Conservation (phyloP, 371 early-diverging fungal species). For the Rhizopus stolonifer region DNA sequence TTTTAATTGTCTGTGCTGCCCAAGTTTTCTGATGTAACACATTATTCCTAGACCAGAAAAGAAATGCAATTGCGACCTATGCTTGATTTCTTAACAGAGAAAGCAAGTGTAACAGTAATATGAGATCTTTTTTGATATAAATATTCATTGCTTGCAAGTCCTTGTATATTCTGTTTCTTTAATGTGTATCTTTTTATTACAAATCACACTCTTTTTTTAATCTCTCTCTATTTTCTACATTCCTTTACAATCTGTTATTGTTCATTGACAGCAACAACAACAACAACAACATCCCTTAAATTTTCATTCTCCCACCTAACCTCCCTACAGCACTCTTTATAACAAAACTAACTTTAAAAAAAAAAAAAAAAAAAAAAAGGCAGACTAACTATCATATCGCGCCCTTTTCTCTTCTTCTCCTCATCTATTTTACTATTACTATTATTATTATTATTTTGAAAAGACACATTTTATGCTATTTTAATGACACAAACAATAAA, state of each 20-base stretch:
- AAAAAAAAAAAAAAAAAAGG: background rate
- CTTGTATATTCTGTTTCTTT: background rate
- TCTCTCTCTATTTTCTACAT: background rate
- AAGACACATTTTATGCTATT: background rate
- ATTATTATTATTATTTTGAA: too few relatives aligned
- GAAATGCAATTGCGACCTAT: too few relatives aligned
- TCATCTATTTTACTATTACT: background rate
- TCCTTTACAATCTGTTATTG: background rate
- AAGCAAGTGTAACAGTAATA: conserved; percentile 1
- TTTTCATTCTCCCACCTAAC: conserved; percentile 1
- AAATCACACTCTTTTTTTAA: background rate
- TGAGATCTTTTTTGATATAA: background rate
- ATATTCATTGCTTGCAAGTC: background rate
- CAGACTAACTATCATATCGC: background rate
- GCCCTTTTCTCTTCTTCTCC: background rate
- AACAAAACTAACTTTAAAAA: background rate
- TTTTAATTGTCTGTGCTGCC: conserved; percentile 1
- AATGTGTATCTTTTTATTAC: background rate
- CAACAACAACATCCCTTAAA: background rate
- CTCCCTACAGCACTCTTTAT: background rate
- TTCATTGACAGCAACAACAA: background rate
- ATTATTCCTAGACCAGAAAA: background rate
- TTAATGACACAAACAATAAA: conserved; percentile 1
- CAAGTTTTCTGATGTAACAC: background rate
- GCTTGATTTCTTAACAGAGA: conserved; percentile 1